Evolutionary conservation across 305 asterid genomes (phyloP).

Genomic region (Solanum hybrid): DNA sequence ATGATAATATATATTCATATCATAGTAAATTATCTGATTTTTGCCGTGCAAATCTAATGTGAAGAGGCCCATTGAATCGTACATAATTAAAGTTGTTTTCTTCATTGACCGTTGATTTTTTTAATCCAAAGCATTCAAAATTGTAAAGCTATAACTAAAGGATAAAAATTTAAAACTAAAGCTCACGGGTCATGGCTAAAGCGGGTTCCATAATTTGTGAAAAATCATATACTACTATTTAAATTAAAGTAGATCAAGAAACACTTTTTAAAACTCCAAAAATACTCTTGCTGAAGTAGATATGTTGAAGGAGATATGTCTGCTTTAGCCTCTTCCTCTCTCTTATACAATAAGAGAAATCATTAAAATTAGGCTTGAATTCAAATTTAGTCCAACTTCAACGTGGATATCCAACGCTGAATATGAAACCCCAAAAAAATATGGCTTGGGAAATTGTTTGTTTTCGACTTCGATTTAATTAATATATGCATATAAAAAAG

Average conservation of each 20-base stretch:
- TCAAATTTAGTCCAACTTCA: background rate
- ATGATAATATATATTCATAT: background rate
- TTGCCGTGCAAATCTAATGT: background rate
- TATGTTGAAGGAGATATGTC: background rate
- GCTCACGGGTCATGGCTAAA: background rate
- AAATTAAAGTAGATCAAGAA: background rate
- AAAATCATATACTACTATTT: background rate
- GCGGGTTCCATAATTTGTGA: background rate
- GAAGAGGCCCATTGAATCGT: background rate
- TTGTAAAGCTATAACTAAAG: accelerated
- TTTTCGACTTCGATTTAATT: no score
- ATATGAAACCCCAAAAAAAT: background rate
- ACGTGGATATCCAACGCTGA: accelerated
- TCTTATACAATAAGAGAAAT: background rate
- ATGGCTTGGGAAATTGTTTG: accelerated
- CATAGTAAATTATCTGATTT: accelerated
- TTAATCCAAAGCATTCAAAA: no score
- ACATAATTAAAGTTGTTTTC: background rate
- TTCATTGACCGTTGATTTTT: background rate
- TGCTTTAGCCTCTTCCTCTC: background rate
- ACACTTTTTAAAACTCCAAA: background rate
- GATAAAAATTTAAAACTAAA: no score
- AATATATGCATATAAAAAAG: no score
- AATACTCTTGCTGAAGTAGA: background rate
- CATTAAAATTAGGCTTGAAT: no score